These are phyloP conservation scores for Sporothrix pallida DNA, from an alignment of 2,329 filamentous ascomycete species.

Conservation along the genomic window DNA sequence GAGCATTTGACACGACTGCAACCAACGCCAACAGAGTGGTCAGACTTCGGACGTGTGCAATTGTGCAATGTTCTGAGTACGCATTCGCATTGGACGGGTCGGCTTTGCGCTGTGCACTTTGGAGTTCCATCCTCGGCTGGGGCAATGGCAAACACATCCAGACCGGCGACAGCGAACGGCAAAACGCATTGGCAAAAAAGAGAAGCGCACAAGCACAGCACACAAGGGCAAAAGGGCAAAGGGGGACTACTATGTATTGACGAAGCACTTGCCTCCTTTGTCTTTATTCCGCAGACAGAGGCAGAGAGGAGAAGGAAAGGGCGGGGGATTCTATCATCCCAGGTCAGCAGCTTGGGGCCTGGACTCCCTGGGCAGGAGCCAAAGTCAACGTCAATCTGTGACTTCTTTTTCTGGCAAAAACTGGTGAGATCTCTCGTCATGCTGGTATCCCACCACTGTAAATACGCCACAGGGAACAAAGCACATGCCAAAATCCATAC, in stretches of 20 bases:
- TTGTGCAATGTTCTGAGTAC: not conserved
- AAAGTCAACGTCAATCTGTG: not conserved
- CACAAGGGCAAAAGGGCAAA: not conserved
- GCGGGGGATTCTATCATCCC: conserved; percentile 20
- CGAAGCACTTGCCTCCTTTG: conserved; percentile 16
- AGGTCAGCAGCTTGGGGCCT: conserved; percentile 10
- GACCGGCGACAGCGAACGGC: conserved; percentile 19
- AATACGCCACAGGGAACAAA: conserved; percentile 22
- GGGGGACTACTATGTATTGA: not conserved
- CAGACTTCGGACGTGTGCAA: not conserved
- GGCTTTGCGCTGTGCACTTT: not conserved
- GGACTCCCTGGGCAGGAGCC: not conserved
- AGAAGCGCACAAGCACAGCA: not conserved
- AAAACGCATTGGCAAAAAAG: not conserved
- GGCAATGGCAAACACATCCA: not conserved
- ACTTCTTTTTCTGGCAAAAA: too few species aligned
- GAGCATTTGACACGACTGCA: not conserved
- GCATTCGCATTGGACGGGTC: not conserved
- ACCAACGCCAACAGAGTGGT: not conserved
- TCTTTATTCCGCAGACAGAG: not conserved
- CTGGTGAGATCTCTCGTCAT: not conserved
- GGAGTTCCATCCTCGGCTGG: conserved; percentile 22
- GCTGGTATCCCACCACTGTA: not conserved
- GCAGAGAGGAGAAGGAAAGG: not conserved
- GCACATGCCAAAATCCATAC: conserved; percentile 20